Conservation (phyloP, 208 protist species). For the Wallacemonas collosoma region DNA sequence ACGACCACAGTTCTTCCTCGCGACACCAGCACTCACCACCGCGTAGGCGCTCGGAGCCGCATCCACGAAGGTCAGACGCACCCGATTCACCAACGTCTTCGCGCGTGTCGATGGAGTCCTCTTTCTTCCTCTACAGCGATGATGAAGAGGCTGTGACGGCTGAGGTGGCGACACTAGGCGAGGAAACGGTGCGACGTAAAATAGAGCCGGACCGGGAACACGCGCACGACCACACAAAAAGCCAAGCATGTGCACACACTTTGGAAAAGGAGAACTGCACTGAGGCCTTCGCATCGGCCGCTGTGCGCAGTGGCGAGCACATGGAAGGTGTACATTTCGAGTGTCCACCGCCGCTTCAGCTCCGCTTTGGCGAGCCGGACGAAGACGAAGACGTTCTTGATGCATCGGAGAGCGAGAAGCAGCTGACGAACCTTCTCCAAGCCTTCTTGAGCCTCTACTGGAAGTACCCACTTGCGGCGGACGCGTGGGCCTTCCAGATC, state of each 20-base stretch:
- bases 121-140: conserved; percentile 13
- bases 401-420: conserved; percentile 5
- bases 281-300: neutral
- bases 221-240: no score
- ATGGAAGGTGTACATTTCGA: neutral
- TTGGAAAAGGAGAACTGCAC: no score
- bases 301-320: neutral
- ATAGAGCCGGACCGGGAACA: no score
- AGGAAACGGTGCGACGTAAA: no score
- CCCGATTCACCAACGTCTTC: neutral
- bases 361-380: conserved; percentile 1
- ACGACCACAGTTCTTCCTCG: neutral
- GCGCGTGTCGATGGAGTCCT: neutral
- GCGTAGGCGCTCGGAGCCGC: no score
- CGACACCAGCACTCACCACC: neutral
- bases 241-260: no score
- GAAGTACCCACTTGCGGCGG: conserved; percentile 34
- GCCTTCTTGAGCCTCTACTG: conserved; percentile 39
- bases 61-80: neutral
- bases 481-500: conserved; percentile 29
- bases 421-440: conserved; percentile 33
- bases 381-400: conserved; percentile 18
- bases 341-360: neutral
- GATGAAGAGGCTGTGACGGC: conserved; percentile 9
- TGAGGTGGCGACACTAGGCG: neutral